Evolutionary conservation across 192 early-diverging fungal species (phyloP).

Genomic region (Paraglomus brasilianum): DNA sequence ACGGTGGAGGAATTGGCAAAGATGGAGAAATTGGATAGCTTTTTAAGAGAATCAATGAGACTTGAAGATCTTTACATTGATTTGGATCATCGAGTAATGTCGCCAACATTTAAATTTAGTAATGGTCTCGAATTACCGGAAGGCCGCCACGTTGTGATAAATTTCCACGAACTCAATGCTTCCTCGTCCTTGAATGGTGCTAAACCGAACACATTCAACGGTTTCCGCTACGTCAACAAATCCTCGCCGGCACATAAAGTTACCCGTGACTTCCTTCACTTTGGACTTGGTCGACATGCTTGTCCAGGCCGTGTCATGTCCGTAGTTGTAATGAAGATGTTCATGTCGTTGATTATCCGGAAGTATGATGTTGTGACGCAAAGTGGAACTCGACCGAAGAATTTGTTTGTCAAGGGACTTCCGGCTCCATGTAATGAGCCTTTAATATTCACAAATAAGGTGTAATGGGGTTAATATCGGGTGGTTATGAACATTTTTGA

Average conservation of each 20-base stretch:
- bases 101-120: background rate
- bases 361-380: slow-evolving; percentile 9
- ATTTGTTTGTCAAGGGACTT: too few relatives aligned
- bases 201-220: slow-evolving; percentile 23
- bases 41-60: background rate
- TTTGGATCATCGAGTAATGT: background rate
- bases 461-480: too few relatives aligned
- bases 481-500: too few relatives aligned
- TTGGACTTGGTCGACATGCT: slow-evolving; percentile 37
- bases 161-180: too few relatives aligned
- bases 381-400: too few relatives aligned
- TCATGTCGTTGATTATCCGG: background rate
- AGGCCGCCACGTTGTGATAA: background rate
- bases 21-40: slow-evolving; percentile 22
- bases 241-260: slow-evolving; percentile 11
- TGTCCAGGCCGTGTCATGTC: slow-evolving; percentile 35
- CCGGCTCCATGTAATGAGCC: too few relatives aligned
- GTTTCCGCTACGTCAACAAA: slow-evolving; percentile 24
- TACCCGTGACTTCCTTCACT: slow-evolving; percentile 21
- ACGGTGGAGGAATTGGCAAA: background rate
- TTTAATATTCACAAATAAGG: too few relatives aligned
- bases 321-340: slow-evolving; percentile 13
- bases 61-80: background rate
- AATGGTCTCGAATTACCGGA: slow-evolving; percentile 1
- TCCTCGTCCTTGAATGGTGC: background rate